Percentiles rank a stretch among this genome's conserved stretches.
phyloP scores from a whole-genome alignment of 1,284 basidiomycete species.

The Golubevia sp. region DNA sequence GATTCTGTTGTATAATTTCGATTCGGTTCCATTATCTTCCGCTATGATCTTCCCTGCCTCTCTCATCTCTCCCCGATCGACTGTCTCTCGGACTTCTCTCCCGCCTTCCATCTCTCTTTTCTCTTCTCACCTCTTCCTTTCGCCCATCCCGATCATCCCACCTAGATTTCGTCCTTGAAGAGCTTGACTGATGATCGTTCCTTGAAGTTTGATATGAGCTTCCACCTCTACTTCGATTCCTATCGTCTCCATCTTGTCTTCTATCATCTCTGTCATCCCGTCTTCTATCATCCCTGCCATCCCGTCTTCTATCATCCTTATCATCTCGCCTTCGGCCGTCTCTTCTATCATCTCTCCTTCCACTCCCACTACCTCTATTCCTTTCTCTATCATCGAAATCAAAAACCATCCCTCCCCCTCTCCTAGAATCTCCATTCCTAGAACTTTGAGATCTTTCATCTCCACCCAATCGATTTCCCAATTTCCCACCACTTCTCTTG shows the following conservation, averaged over 20 bases:
- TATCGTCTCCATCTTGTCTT: slow-evolving; percentile 8
- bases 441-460: slow-evolving; percentile 18
- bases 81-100: no score
- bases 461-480: slow-evolving; percentile 45
- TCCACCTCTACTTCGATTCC: slow-evolving; percentile 9
- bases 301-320: slow-evolving; percentile 6
- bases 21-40: no score
- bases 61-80: no score
- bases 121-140: no score
- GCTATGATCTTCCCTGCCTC: no score
- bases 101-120: no score
- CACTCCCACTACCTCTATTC: slow-evolving; percentile 22
- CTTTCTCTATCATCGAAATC: slow-evolving; percentile 11
- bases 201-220: no score
- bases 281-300: slow-evolving; percentile 7
- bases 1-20: no score
- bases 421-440: slow-evolving; percentile 10
- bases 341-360: slow-evolving; percentile 23
- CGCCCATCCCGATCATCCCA: no score
- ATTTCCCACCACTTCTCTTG: slow-evolving; percentile 40
- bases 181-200: no score
- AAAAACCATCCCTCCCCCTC: slow-evolving; percentile 18
- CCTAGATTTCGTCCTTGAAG: no score
- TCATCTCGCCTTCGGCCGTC: slow-evolving; percentile 10
- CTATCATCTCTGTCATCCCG: slow-evolving; percentile 7